Evolutionary conservation across 495 filamentous ascomycete genomes (phyloP).

Genomic region (Trichoderma orchidacearum): DNA sequence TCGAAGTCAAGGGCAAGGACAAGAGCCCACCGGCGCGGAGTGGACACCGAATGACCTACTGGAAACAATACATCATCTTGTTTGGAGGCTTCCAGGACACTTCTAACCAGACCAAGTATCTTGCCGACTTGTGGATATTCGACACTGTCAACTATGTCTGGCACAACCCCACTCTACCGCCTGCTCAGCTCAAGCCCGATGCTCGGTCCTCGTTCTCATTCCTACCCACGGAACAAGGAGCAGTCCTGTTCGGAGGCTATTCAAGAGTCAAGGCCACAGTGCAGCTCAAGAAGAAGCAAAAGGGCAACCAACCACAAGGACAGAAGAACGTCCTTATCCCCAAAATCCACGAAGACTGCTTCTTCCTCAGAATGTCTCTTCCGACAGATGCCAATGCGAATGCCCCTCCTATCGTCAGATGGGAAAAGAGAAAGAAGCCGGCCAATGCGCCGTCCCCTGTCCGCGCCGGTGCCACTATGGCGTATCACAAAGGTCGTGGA

Average conservation of each 20-base stretch:
- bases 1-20: constrained; percentile 80
- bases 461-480: constrained; percentile 81
- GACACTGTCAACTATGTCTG: constrained; percentile 57
- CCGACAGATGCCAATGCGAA: constrained; percentile 46
- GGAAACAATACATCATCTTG: constrained; percentile 45
- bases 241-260: constrained; percentile 85
- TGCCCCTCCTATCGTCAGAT: constrained; percentile 57
- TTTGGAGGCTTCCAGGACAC: constrained; percentile 79
- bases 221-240: constrained; percentile 77
- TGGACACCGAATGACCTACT: constrained; percentile 91
- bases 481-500: constrained; percentile 81
- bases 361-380: constrained; percentile 73
- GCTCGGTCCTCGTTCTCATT: constrained; percentile 81
- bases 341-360: constrained; percentile 72
- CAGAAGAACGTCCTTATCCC: constrained; percentile 27
- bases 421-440: constrained; percentile 88
- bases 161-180: constrained; percentile 56
- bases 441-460: constrained; percentile 75
- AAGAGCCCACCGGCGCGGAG: constrained; percentile 80
- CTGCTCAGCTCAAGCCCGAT: constrained; percentile 75
- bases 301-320: constrained; percentile 41
- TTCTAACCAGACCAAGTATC: constrained; percentile 80
- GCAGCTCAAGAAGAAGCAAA: constrained; percentile 38
- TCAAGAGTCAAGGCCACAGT: constrained; percentile 66
- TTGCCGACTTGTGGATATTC: constrained; percentile 53